Evolutionary conservation across 2,329 filamentous ascomycete genomes (phyloP).

Genomic region (Fusarium burgessii): DNA sequence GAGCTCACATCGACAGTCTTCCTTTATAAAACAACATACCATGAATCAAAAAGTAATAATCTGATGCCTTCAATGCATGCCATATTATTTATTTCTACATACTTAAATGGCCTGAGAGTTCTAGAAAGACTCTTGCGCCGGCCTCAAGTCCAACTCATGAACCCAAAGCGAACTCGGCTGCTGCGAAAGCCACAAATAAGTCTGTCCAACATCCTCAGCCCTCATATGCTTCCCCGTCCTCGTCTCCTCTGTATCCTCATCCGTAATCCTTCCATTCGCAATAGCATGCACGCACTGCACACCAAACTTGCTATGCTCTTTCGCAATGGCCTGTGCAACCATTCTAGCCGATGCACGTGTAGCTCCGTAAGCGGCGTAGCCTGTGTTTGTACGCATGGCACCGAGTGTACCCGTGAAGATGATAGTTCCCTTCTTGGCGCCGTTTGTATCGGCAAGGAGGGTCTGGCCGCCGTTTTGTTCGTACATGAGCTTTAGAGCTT

Average conservation of each 20-base stretch:
- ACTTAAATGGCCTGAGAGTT: fast-evolving
- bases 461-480: slow-evolving; percentile 62
- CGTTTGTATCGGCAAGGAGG: slow-evolving; percentile 56
- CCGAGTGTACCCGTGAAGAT: slow-evolving; percentile 69
- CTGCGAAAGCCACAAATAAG: slow-evolving; percentile 60
- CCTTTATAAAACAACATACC: too few relatives aligned
- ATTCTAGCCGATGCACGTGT: slow-evolving; percentile 64
- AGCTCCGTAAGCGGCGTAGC: slow-evolving; percentile 67
- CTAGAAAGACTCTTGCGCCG: slow-evolving; percentile 32
- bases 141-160: slow-evolving; percentile 39
- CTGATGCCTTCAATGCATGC: too few relatives aligned
- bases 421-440: slow-evolving; percentile 66
- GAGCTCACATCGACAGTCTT: too few relatives aligned
- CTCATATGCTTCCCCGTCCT: slow-evolving; percentile 67
- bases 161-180: slow-evolving; percentile 35
- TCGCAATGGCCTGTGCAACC: slow-evolving; percentile 66
- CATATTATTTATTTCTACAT: too few relatives aligned
- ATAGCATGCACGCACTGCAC: slow-evolving; percentile 71
- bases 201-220: slow-evolving; percentile 67
- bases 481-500: slow-evolving; percentile 63
- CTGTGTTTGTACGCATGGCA: slow-evolving; percentile 64
- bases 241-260: slow-evolving; percentile 61
- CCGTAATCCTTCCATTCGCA: slow-evolving; percentile 65
- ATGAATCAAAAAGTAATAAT: too few relatives aligned
- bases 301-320: slow-evolving; percentile 67